Conservation (phyloP, 306 rosid species). For the Begonia masoniana region DNA sequence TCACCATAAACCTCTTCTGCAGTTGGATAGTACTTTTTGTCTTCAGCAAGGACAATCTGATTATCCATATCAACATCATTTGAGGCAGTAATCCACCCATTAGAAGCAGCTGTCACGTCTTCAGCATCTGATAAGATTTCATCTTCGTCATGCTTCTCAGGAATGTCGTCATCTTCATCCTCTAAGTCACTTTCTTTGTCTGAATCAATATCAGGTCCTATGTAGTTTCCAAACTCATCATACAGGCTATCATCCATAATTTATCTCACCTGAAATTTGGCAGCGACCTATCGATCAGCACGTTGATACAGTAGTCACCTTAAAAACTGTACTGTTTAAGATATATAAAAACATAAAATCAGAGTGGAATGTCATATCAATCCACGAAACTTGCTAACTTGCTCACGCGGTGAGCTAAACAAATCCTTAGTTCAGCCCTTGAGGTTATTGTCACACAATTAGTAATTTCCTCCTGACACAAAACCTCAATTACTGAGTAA, state of each 20-base stretch:
- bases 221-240: conserved; percentile 95
- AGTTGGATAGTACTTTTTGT: conserved; percentile 90
- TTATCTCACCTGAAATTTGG: conserved; percentile 10
- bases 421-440: too few relatives aligned
- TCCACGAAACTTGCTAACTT: too few relatives aligned
- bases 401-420: too few relatives aligned
- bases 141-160: conserved; percentile 30
- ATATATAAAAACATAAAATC: too few relatives aligned
- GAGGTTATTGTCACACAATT: too few relatives aligned
- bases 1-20: conserved; percentile 95
- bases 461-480: too few relatives aligned
- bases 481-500: too few relatives aligned
- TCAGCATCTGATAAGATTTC: conserved; percentile 49
- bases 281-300: not conserved
- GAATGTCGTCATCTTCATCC: conserved; percentile 50
- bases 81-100: conserved; percentile 70
- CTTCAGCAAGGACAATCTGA: conserved; percentile 91
- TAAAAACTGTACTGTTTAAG: too few relatives aligned
- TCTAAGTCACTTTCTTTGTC: conserved; percentile 78
- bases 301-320: too few relatives aligned
- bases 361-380: too few relatives aligned
- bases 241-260: conserved; percentile 91
- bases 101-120: conserved; percentile 22
- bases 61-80: conserved; percentile 65
- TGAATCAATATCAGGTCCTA: conserved; percentile 94